Base-by-base conservation (phyloP, 305 asterid species). In the Fraxinus albicans region DNA sequence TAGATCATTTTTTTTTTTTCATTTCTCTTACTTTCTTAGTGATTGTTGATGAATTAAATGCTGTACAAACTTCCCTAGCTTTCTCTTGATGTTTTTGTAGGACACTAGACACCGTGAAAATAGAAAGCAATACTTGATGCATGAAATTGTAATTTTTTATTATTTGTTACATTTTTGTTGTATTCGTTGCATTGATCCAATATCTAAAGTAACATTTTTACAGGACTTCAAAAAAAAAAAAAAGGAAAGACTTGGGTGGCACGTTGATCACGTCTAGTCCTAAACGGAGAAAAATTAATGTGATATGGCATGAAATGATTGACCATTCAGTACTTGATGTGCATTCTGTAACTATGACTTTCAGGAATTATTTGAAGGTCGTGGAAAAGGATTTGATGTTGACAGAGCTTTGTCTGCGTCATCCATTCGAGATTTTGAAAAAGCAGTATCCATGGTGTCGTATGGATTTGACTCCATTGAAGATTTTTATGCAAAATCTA, bases 301-400 rank as follows among this genome's bases (percentile, higher is more conserved):
- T 84, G 40, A 19, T 70, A 33, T 29, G 19, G 38, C 21, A 70
- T 17, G 10, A 31, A 69, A 15, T 70, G 38, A 31, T 65, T 73
- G 81, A 78, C 78, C 8, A 33, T 58, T 27, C 76, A 29, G 21
- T 15, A 70, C 42, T 29, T 70, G 23, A 70, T 70, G 21, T 78
- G 70, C 73, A 63, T 81, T 79, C 77, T 80, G 19, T 79, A 58
- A 81, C 79, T 84, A 53, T 63, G 69, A 55, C 81, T 36, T 84
- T 75, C 90, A 97, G 99, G 98, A 90, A 94, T 87, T 97, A 80
- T 97, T 97, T 90, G 97, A 94, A 91, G 99, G 98, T 77, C 93
- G 88, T 60, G 91, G 93, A 75, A 97, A 94, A 89, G 90, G 96
- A 73, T 97, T 95, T 89, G 90, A 97, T 85, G 96, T 97, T 81